These are phyloP conservation scores for Calocybe gangraenosa DNA, from an alignment of 768 basidiomycete species.

Conservation along the genomic window DNA sequence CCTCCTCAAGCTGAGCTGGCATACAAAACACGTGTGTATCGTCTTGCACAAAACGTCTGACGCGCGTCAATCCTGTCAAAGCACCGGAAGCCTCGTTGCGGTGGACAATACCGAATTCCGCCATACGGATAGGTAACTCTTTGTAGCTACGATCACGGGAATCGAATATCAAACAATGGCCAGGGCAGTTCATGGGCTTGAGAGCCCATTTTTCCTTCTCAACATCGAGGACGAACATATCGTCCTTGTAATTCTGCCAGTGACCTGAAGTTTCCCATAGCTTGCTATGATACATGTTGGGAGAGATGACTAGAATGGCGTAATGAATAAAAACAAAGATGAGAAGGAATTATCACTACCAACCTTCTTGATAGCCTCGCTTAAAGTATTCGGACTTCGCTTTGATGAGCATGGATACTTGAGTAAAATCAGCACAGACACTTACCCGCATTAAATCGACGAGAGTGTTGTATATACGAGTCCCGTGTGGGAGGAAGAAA, in stretches of 20 bases:
- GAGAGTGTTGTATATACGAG: slow-evolving; percentile 93
- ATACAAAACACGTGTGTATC: slow-evolving; percentile 99
- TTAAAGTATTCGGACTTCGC: slow-evolving; percentile 85
- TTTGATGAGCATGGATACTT: not conserved
- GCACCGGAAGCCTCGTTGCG: slow-evolving; percentile 96
- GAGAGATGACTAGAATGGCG: slow-evolving; percentile 73
- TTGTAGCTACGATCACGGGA: slow-evolving; percentile 90
- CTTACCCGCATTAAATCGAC: slow-evolving; percentile 86
- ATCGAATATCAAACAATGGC: slow-evolving; percentile 95
- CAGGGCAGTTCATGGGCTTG: slow-evolving; percentile 99
- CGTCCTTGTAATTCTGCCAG: slow-evolving; percentile 97
- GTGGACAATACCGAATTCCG: slow-evolving; percentile 97
- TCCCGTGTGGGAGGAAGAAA: slow-evolving; percentile 97
- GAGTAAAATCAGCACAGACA: slow-evolving; percentile 8
- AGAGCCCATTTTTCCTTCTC: slow-evolving; percentile 96
- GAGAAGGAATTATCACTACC: slow-evolving; percentile 8
- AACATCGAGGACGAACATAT: slow-evolving; percentile 92
- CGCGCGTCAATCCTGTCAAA: slow-evolving; percentile 87
- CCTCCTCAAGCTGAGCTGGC: slow-evolving; percentile 87
- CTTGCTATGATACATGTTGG: slow-evolving; percentile 95
- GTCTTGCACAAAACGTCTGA: slow-evolving; percentile 94
- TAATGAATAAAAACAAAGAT: not conserved
- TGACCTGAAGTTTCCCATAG: slow-evolving; percentile 99
- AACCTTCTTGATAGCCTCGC: slow-evolving; percentile 93
- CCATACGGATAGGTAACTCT: slow-evolving; percentile 96